Percentiles rank a stretch among this genome's conserved stretches.
Evolutionary conservation across 805 yeast species (phyloP).

Genomic region (Isabelozyma pseudorhagii): DNA sequence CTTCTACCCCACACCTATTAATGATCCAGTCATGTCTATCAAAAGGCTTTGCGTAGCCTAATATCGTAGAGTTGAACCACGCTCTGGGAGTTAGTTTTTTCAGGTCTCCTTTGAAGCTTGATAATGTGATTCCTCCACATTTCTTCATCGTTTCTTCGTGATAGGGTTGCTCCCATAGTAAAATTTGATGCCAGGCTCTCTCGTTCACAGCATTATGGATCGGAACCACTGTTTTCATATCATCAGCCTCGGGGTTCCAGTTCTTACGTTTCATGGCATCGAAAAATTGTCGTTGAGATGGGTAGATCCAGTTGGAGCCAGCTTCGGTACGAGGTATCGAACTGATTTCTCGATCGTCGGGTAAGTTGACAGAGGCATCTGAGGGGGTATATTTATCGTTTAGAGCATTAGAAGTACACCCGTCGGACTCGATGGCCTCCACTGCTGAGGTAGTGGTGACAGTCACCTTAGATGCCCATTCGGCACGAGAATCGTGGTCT

Average conservation of each 20-base stretch:
- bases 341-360: conserved; percentile 73
- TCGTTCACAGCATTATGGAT: conserved; percentile 93
- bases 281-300: conserved; percentile 90
- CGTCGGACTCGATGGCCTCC: conserved; percentile 39
- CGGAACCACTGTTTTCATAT: conserved; percentile 90
- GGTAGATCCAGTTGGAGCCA: conserved; percentile 83
- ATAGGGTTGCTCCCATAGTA: conserved; percentile 71
- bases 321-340: conserved; percentile 75
- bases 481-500: conserved; percentile 31
- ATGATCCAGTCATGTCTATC: conserved; percentile 96
- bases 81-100: conserved; percentile 87
- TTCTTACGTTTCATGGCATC: conserved; percentile 92
- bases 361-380: conserved; percentile 38
- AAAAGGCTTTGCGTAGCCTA: conserved; percentile 80
- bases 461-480: conserved; percentile 36
- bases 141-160: conserved; percentile 42
- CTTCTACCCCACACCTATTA: conserved; percentile 74
- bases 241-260: conserved; percentile 77
- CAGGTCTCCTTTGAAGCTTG: conserved; percentile 87
- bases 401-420: conserved; percentile 47
- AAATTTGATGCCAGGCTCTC: conserved; percentile 82
- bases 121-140: conserved; percentile 84
- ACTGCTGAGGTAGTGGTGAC: conserved; percentile 24
- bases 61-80: conserved; percentile 52
- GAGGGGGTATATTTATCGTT: conserved; percentile 23